Conservation (phyloP, 2,329 filamentous ascomycete genomes). For the Xylaria hypoxylon region DNA sequence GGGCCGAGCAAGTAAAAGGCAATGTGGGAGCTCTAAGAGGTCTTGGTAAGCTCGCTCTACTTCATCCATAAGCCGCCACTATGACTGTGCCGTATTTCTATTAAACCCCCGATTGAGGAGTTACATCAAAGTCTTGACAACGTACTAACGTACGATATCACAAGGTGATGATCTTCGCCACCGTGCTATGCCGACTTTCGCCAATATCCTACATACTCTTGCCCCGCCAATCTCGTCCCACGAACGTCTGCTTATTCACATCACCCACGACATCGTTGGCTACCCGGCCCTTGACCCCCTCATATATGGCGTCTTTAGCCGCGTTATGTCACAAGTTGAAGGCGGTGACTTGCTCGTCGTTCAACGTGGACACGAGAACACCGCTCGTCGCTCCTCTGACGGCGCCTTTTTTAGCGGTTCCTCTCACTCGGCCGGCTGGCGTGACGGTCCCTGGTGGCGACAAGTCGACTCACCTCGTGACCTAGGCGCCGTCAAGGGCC, state of each 20-base stretch:
- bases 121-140: conserved; percentile 27
- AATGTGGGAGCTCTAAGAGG: conserved; percentile 84
- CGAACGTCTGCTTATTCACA: conserved; percentile 96
- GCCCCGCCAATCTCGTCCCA: conserved; percentile 97
- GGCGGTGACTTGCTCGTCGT: conserved; percentile 94
- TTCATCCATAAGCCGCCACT: neutral
- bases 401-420: conserved; percentile 63
- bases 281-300: conserved; percentile 95
- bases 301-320: conserved; percentile 89
- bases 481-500: conserved; percentile 81
- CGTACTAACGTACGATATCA: conserved; percentile 24
- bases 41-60: conserved; percentile 68
- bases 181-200: conserved; percentile 92
- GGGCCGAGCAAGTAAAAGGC: conserved; percentile 92
- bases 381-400: conserved; percentile 73
- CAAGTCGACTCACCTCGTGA: conserved; percentile 76
- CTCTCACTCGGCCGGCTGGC: conserved; percentile 72
- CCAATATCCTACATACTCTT: conserved; percentile 92
- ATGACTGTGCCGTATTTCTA: neutral
- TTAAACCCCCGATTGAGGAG: conserved; percentile 1
- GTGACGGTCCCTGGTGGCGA: conserved; percentile 97
- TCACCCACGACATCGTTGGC: conserved; percentile 92
- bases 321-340: conserved; percentile 99
- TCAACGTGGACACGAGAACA: conserved; percentile 89
- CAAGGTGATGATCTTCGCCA: conserved; percentile 87